Evolutionary conservation across 257 asterid genomes (phyloP).

Genomic region (Petunia axillaris): DNA sequence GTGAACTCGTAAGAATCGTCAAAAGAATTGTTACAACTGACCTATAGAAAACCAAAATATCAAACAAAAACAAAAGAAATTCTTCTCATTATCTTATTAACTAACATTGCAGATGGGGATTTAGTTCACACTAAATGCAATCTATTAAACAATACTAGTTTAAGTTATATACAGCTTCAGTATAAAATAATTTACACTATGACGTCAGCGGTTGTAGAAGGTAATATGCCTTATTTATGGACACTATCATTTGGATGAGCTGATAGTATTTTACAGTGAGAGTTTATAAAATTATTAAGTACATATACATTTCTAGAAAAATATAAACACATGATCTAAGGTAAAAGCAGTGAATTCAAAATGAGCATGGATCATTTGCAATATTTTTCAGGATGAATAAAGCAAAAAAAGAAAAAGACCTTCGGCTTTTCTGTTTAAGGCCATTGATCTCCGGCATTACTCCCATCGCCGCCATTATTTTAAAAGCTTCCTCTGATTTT

Average conservation of each 20-base stretch:
- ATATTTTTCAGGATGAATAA: neutral
- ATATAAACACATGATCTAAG: neutral
- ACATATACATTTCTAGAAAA: neutral
- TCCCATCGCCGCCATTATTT: conserved; percentile 25
- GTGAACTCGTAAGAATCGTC: conserved; percentile 97
- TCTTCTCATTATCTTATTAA: neutral
- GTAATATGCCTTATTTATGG: too few relatives aligned
- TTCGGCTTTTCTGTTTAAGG: conserved; percentile 20
- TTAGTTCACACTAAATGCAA: neutral
- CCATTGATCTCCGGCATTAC: conserved; percentile 24
- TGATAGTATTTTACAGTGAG: too few relatives aligned
- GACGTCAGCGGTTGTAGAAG: too few relatives aligned
- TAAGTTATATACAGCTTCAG: too few relatives aligned
- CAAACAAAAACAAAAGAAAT: conserved; percentile 1
- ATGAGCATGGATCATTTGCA: too few relatives aligned
- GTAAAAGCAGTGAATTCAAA: neutral
- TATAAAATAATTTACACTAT: too few relatives aligned
- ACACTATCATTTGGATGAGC: too few relatives aligned
- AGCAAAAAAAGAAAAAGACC: neutral
- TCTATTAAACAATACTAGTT: neutral
- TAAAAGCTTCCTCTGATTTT: neutral
- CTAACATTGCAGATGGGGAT: neutral
- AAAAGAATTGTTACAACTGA: conserved; percentile 77
- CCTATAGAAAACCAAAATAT: conserved; percentile 44
- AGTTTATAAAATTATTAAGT: too few relatives aligned